Percentiles rank a stretch among this genome's conserved stretches.
phyloP scores from a whole-genome alignment of 257 asterid species.

The Salvia rosmarinus region DNA sequence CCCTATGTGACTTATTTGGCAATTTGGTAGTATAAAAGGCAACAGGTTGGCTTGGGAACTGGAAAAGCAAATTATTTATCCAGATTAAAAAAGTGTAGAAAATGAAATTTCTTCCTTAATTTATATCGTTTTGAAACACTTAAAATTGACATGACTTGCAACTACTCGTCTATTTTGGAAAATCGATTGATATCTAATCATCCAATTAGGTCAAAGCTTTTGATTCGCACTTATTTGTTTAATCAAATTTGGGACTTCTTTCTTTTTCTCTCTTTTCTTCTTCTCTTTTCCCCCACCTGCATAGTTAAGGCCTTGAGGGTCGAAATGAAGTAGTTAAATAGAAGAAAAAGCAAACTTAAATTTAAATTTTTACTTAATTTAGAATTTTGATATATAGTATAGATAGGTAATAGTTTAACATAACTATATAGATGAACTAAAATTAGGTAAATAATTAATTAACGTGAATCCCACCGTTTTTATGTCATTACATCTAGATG shows the following conservation, averaged over 20 bases:
- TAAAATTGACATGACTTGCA: slow-evolving; percentile 30
- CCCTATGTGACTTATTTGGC: no score
- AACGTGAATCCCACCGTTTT: background rate
- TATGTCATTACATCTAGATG: background rate
- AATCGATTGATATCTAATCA: background rate
- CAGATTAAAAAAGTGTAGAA: background rate
- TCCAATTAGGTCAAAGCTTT: slow-evolving; percentile 35
- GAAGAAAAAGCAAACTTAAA: no score
- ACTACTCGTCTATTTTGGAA: background rate
- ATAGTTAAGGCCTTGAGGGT: background rate
- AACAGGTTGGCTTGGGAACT: slow-evolving; percentile 16
- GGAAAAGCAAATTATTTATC: slow-evolving; percentile 23
- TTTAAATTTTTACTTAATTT: no score
- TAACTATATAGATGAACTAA: background rate
- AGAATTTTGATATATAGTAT: no score
- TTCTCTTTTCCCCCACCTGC: slow-evolving; percentile 19
- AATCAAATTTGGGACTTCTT: background rate
- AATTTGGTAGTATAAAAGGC: slow-evolving; percentile 1
- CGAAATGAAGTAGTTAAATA: no score
- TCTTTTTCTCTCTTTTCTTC: no score
- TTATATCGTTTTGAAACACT: background rate
- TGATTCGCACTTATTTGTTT: slow-evolving; percentile 32
- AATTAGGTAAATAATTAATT: background rate
- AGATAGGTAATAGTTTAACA: background rate
- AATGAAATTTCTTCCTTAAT: background rate